Percentiles rank a stretch among this genome's conserved stretches.
phyloP scores from a whole-genome alignment of 441 rosid genomes.

The Pelargonium australe region DNA sequence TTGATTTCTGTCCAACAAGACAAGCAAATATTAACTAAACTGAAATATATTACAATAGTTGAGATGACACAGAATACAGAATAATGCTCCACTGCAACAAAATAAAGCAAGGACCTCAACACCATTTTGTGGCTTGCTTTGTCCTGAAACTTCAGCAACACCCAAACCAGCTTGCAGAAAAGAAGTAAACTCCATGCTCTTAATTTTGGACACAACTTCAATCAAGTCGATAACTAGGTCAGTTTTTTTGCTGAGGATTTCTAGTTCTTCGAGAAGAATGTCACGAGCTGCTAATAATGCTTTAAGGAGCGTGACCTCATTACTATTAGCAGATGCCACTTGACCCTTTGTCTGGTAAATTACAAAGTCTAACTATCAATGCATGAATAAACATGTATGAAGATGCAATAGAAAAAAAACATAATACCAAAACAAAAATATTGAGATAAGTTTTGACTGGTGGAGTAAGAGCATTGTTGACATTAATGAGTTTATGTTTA shows the following conservation, averaged over 20 bases:
- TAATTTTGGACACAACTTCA: constrained; percentile 43
- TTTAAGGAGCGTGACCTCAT: constrained; percentile 48
- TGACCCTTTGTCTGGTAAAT: constrained; percentile 44
- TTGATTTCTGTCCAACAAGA: constrained; percentile 41
- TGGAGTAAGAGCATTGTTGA: not conserved
- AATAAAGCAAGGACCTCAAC: constrained; percentile 65
- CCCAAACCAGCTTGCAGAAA: constrained; percentile 29
- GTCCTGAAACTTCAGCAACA: constrained; percentile 35
- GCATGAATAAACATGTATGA: constrained; percentile 4
- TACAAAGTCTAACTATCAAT: constrained; percentile 22
- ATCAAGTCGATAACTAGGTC: constrained; percentile 43
- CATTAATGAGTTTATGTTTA: not conserved
- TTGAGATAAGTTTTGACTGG: constrained; percentile 7
- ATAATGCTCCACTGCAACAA: constrained; percentile 12
- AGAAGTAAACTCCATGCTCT: constrained; percentile 36
- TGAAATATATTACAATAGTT: constrained; percentile 9
- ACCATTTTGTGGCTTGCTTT: constrained; percentile 55
- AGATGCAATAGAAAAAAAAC: not conserved
- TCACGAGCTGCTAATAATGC: constrained; percentile 60
- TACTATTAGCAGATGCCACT: constrained; percentile 38
- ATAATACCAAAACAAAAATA: not conserved
- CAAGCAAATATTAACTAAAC: constrained; percentile 11
- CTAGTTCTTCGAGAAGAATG: constrained; percentile 54
- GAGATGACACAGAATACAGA: constrained; percentile 7
- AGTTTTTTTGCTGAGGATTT: constrained; percentile 55